Conservation (phyloP, 805 yeast species). For the Ogataea degrootiae region DNA sequence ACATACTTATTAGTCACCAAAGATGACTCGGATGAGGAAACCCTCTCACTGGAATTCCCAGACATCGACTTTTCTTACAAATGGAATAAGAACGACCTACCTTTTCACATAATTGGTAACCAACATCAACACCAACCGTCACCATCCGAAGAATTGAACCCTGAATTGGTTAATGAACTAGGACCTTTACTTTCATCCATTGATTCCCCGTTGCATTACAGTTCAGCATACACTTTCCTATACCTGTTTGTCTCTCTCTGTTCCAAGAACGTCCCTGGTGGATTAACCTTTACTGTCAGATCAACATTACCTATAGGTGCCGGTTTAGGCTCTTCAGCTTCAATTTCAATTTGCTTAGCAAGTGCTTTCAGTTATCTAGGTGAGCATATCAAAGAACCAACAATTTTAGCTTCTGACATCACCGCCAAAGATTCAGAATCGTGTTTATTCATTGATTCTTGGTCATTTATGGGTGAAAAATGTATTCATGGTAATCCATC, state of each 20-base stretch:
- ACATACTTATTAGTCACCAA: slow-evolving; percentile 70
- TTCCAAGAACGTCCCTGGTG: slow-evolving; percentile 40
- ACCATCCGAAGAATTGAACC: slow-evolving; percentile 52
- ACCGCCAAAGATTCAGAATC: slow-evolving; percentile 34
- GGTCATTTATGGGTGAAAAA: slow-evolving; percentile 92
- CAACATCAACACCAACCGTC: slow-evolving; percentile 22
- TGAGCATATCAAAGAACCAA: slow-evolving; percentile 43
- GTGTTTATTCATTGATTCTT: slow-evolving; percentile 63
- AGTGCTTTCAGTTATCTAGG: slow-evolving; percentile 66
- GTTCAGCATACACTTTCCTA: slow-evolving; percentile 78
- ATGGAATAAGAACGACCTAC: slow-evolving; percentile 62
- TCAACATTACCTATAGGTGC: slow-evolving; percentile 95
- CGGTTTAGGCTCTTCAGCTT: slow-evolving; percentile 92
- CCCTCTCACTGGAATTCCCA: slow-evolving; percentile 69
- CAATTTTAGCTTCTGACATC: slow-evolving; percentile 31
- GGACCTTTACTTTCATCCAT: slow-evolving; percentile 40
- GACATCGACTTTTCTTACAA: slow-evolving; percentile 64
- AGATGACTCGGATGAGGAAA: slow-evolving; percentile 33
- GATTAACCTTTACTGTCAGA: slow-evolving; percentile 56
- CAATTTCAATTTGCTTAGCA: slow-evolving; percentile 78
- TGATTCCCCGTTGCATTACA: slow-evolving; percentile 56
- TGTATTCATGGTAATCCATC: slow-evolving; percentile 96
- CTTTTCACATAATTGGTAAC: slow-evolving; percentile 43
- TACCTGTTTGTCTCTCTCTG: slow-evolving; percentile 68
- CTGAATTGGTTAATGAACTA: slow-evolving; percentile 50